Percentiles rank a stretch among this genome's conserved stretches.
phyloP scores from a whole-genome alignment of 257 asterid species.

The Solanum raphanifolium region DNA sequence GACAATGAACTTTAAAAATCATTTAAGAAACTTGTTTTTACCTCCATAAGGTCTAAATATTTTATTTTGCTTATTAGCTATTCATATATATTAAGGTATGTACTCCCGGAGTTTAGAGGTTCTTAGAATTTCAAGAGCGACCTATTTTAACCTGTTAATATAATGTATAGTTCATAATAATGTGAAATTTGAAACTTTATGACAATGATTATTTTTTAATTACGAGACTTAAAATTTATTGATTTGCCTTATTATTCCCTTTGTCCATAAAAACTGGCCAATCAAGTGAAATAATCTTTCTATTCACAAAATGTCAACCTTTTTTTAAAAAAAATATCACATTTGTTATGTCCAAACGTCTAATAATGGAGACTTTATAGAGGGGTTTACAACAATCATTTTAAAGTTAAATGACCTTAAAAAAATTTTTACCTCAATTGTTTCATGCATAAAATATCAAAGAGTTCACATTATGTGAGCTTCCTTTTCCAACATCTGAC shows the following conservation, averaged over 20 bases:
- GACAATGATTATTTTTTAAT: too few relatives aligned
- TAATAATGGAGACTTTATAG: neutral
- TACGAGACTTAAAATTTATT: too few relatives aligned
- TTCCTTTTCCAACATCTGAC: neutral
- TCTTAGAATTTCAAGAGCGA: neutral
- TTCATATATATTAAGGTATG: too few relatives aligned
- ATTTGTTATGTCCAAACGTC: neutral
- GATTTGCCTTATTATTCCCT: too few relatives aligned
- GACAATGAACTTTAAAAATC: too few relatives aligned
- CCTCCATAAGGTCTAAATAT: neutral
- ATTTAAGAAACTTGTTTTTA: neutral
- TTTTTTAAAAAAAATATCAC: neutral
- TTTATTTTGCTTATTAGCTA: too few relatives aligned
- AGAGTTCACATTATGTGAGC: too few relatives aligned
- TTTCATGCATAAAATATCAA: neutral
- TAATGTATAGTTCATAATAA: too few relatives aligned
- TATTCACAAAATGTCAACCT: neutral
- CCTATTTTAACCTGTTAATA: too few relatives aligned
- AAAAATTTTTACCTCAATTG: neutral
- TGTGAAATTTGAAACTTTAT: too few relatives aligned
- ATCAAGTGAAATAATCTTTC: neutral
- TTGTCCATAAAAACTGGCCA: neutral
- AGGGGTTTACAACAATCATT: neutral
- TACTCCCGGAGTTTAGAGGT: rapidly evolving
- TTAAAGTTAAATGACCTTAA: neutral